Conservation (phyloP, 805 yeast species). For the Myxozyma udenii region DNA sequence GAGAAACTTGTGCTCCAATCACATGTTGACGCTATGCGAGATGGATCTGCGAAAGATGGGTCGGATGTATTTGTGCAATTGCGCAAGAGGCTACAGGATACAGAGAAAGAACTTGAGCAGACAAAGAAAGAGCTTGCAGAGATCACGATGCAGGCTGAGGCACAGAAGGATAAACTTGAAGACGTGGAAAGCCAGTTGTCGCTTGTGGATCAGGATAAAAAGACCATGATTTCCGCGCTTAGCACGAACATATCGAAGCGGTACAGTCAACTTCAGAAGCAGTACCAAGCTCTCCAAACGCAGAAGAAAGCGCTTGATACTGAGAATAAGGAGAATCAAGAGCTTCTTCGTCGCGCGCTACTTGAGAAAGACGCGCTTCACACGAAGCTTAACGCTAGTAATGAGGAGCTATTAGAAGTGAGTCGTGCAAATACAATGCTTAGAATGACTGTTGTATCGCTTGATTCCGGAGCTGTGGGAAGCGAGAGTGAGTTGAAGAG, state of each 20-base stretch:
- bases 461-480: constrained; percentile 18
- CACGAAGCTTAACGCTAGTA: constrained; percentile 17
- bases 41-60: background rate
- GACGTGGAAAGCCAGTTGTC: constrained; percentile 7
- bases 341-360: constrained; percentile 11
- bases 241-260: constrained; percentile 9
- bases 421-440: constrained; percentile 26
- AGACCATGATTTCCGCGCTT: constrained; percentile 6
- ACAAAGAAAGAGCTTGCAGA: constrained; percentile 1
- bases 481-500: constrained; percentile 25
- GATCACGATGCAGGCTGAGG: background rate
- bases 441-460: constrained; percentile 20
- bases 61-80: background rate
- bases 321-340: constrained; percentile 3
- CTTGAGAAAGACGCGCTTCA: constrained; percentile 22
- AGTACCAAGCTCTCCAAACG: constrained; percentile 5
- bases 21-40: constrained; percentile 13
- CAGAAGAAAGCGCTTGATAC: constrained; percentile 6
- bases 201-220: constrained; percentile 19
- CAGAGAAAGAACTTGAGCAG: constrained; percentile 1
- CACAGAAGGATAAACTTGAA: constrained; percentile 1
- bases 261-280: constrained; percentile 9
- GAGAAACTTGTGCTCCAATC: constrained; percentile 17
- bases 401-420: constrained; percentile 26
- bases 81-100: background rate